phyloP scores from a whole-genome alignment of 2,329 filamentous ascomycete species.

The Curvularia hawaiiensis region DNA sequence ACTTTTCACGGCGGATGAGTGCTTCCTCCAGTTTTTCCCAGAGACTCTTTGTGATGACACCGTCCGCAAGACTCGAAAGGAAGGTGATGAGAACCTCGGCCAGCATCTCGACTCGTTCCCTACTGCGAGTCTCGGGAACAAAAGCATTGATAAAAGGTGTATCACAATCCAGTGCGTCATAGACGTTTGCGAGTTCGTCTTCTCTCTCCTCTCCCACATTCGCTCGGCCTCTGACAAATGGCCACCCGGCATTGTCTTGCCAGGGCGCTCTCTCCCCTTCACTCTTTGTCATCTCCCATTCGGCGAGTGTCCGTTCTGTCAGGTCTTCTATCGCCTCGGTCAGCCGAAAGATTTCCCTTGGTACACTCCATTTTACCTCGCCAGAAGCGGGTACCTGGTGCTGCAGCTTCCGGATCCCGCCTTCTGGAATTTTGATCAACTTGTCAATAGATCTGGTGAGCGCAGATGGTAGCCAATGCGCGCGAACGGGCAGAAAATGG shows the following conservation, averaged over 20 bases:
- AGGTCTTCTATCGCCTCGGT: constrained; percentile 76
- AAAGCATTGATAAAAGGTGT: constrained; percentile 65
- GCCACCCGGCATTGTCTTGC: constrained; percentile 62
- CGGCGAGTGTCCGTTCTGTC: constrained; percentile 62
- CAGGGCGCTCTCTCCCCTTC: constrained; percentile 55
- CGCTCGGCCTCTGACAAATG: constrained; percentile 54
- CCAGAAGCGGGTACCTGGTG: constrained; percentile 53
- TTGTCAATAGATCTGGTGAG: constrained; percentile 89
- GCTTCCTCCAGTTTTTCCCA: constrained; percentile 59
- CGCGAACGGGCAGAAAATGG: constrained; percentile 85
- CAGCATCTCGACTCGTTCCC: constrained; percentile 76
- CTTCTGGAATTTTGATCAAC: constrained; percentile 81
- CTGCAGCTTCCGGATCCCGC: constrained; percentile 74
- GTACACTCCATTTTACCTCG: constrained; percentile 74
- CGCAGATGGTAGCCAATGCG: constrained; percentile 77
- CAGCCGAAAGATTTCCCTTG: constrained; percentile 85
- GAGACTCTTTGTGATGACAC: constrained; percentile 71
- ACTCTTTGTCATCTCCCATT: constrained; percentile 64
- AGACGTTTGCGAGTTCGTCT: constrained; percentile 51
- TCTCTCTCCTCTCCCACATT: constrained; percentile 53
- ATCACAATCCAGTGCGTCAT: constrained; percentile 76
- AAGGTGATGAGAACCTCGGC: constrained; percentile 76
- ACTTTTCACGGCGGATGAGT: constrained; percentile 46
- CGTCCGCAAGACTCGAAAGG: constrained; percentile 75
- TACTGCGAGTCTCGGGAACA: constrained; percentile 60